phyloP scores from a whole-genome alignment of 768 basidiomycete species.

The Mycena kentingensis region DNA sequence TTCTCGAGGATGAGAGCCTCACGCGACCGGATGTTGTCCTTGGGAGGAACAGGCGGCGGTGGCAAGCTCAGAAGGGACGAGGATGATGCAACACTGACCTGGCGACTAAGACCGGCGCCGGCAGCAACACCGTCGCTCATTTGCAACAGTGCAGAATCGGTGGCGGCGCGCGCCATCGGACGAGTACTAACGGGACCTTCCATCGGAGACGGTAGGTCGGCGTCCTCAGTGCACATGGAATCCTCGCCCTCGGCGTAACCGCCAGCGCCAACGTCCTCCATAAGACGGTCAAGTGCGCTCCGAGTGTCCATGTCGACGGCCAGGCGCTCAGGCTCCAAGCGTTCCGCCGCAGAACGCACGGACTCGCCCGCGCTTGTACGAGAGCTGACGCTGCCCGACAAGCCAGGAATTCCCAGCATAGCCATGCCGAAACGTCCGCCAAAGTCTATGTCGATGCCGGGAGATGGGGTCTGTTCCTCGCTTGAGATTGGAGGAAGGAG shows the following conservation, averaged over 20 bases:
- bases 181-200: constrained; percentile 24
- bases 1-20: constrained; percentile 74
- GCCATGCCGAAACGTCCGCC: constrained; percentile 50
- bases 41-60: constrained; percentile 57
- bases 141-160: constrained; percentile 50
- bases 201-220: constrained; percentile 27
- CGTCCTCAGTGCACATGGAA: constrained; percentile 34
- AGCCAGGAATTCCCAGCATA: constrained; percentile 32
- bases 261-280: constrained; percentile 63
- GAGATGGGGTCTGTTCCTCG: constrained; percentile 10
- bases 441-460: constrained; percentile 45
- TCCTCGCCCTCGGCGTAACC: constrained; percentile 42
- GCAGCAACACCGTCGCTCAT: constrained; percentile 36
- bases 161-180: constrained; percentile 51
- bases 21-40: constrained; percentile 64
- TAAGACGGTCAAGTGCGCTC: constrained; percentile 69
- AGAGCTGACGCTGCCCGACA: constrained; percentile 20
- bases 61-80: constrained; percentile 34
- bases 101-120: constrained; percentile 37
- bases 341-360: constrained; percentile 22
- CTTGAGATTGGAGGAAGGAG: background rate
- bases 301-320: constrained; percentile 72
- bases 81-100: constrained; percentile 43
- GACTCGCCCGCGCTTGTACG: constrained; percentile 21
- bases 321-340: constrained; percentile 27